Base-by-base conservation (phyloP, 2,329 filamentous ascomycete species). In the Mycosphaerella sp. region DNA sequence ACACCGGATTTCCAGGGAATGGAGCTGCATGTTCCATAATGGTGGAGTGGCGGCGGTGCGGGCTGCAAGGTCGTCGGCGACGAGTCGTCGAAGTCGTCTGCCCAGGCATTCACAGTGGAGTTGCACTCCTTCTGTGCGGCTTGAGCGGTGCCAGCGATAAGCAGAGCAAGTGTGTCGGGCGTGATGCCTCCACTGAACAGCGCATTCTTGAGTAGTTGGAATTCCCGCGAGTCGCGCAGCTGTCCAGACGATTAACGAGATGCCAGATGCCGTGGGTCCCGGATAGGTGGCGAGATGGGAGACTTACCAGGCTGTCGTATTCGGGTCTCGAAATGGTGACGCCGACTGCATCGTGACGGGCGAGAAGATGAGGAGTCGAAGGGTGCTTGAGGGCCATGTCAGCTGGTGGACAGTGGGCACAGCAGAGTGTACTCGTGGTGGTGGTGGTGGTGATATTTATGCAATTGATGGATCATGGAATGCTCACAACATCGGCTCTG, bases 271-370 rank as follows among this genome's bases (percentile, higher is more conserved):
- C 21, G 21, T 21, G 21, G 10, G 11, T 43, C 17, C 14, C 17
- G 34, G 12, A 38, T n/a, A 11, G 10, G 11, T 11, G 17, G 32
- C 6, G 14, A 42, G 32, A 2, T 10, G 21, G 12, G 39, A 10
- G 10, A 36, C 76, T 68, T 61, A 83, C 74, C 56, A 89, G 74
- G 46, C 68, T 69, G 47, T 84, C 77, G 69, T 89, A 81, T 64
- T 89, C 83, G 47, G 71, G 67, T 64, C 77, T 81, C 38, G 79
- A 72, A 51, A 89, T 78, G 53, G 75, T 78, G 45, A 86, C 73
- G 45, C 60, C 59, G 45, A 55, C 53, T 9, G 62, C 53, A 52
- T 66, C 62, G 11, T 55, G 50, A 7, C 55, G 56, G 9, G 53
- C 59, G n/a, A 59, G 49, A 10, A 55, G 42, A n/a, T 63, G 58